Percentiles rank a stretch among this genome's conserved stretches.
phyloP scores from a whole-genome alignment of 2,329 filamentous ascomycete species.

The Aspergillus novoparasiticus region DNA sequence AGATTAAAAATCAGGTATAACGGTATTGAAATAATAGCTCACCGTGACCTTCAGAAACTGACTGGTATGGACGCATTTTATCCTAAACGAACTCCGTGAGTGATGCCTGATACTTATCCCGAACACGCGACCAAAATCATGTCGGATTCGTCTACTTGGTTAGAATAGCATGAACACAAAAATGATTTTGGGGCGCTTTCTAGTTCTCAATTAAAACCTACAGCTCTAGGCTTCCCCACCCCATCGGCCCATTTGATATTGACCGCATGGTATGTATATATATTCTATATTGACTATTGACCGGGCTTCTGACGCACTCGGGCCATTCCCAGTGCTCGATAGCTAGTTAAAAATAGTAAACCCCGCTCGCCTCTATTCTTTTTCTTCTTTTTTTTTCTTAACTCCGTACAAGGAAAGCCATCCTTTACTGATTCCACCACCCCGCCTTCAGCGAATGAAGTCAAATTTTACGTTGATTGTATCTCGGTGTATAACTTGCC shows the following conservation, averaged over 20 bases:
- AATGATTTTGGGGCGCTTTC: not conserved
- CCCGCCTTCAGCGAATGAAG: not conserved
- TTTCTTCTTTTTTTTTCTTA: no score
- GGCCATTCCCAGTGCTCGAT: not conserved
- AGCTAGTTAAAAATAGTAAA: not conserved
- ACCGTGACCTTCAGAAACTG: no score
- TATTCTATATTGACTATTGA: not conserved
- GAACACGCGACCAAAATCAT: no score
- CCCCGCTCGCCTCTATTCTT: not conserved
- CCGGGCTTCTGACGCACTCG: not conserved
- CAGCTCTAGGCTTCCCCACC: not conserved
- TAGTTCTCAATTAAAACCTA: not conserved
- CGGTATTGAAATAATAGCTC: no score
- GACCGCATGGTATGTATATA: not conserved
- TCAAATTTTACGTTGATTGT: not conserved
- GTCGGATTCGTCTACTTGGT: no score
- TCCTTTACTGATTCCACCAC: not conserved
- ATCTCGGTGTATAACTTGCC: not conserved
- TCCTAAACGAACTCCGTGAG: no score
- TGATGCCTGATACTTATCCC: no score
- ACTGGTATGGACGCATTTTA: no score
- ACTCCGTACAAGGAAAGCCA: not conserved
- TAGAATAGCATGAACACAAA: no score
- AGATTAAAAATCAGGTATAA: no score
- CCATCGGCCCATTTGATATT: not conserved